Evolutionary conservation across 148 eudicot genomes (phyloP).

Genomic region (Beta vulgaris): DNA sequence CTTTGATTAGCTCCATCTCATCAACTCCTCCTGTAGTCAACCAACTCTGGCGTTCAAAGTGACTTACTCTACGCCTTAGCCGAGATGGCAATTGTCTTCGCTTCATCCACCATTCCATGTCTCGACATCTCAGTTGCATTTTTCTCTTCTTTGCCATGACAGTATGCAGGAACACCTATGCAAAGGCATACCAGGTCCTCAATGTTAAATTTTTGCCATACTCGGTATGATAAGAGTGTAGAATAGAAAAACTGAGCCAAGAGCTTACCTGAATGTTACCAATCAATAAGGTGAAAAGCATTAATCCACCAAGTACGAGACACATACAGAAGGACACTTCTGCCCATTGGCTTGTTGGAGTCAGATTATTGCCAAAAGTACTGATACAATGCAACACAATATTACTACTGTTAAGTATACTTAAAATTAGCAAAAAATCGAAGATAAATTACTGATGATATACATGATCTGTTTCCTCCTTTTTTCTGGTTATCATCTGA

Average conservation of each 20-base stretch:
- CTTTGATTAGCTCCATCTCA: conserved; percentile 81
- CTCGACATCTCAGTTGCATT: conserved; percentile 74
- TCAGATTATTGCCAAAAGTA: conserved; percentile 36
- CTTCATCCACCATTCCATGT: conserved; percentile 97
- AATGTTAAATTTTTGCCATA: neutral
- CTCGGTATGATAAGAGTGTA: neutral
- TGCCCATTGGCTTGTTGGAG: conserved; percentile 40
- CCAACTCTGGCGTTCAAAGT: conserved; percentile 78
- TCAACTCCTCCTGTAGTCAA: conserved; percentile 68
- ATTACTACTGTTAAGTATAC: neutral
- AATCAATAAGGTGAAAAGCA: conserved; percentile 47
- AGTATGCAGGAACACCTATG: conserved; percentile 70
- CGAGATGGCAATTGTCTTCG: conserved; percentile 73
- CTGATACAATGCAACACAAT: conserved; percentile 19
- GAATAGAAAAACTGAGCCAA: neutral
- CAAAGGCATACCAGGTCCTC: neutral
- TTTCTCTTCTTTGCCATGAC: conserved; percentile 70
- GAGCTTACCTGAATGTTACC: conserved; percentile 44
- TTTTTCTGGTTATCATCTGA: too few species aligned
- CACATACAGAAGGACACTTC: conserved; percentile 41
- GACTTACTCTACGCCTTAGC: conserved; percentile 69
- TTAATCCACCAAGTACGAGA: conserved; percentile 44
- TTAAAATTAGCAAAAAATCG: too few species aligned
- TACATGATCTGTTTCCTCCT: too few species aligned
- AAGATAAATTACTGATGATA: too few species aligned